These are phyloP conservation scores for Teunomyces barrocoloradensis DNA, from an alignment of 805 yeast genomes.

Conservation along the genomic window DNA sequence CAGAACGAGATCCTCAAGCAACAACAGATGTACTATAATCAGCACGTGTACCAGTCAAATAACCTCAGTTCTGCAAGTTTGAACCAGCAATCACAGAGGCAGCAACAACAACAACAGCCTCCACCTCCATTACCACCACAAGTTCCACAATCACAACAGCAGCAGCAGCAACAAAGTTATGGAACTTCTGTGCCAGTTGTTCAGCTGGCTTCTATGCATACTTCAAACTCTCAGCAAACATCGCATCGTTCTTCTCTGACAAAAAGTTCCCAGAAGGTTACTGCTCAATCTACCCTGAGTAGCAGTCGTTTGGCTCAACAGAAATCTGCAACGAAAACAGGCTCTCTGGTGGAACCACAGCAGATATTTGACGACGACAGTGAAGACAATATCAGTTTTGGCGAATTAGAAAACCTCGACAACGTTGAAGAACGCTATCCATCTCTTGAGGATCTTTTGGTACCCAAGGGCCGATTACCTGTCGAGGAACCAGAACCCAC, in stretches of 20 bases:
- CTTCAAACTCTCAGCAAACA: neutral
- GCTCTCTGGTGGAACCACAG: conserved; percentile 2
- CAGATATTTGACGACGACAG: neutral
- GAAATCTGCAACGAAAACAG: neutral
- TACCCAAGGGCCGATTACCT: neutral
- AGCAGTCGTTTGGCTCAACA: neutral
- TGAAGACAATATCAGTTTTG: conserved; percentile 14
- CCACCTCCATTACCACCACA: conserved; percentile 4
- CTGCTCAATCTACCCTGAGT: neutral
- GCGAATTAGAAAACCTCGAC: conserved; percentile 40
- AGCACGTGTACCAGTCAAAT: conserved; percentile 19
- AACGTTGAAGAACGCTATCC: conserved; percentile 54
- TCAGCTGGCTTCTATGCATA: neutral
- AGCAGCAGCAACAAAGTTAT: conserved; percentile 1
- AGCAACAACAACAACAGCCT: conserved; percentile 3
- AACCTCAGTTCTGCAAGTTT: neutral
- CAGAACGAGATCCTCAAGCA: conserved; percentile 34
- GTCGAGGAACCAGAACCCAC: neutral
- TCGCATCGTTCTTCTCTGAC: conserved; percentile 2
- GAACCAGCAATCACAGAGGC: conserved; percentile 4
- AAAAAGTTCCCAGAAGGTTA: conserved; percentile 1
- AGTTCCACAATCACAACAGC: neutral
- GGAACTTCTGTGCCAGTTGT: neutral
- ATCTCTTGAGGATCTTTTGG: conserved; percentile 34
- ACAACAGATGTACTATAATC: conserved; percentile 41